These are phyloP conservation scores for Beauveria medogensis DNA, from an alignment of 2,329 filamentous ascomycete species.

Conservation along the genomic window DNA sequence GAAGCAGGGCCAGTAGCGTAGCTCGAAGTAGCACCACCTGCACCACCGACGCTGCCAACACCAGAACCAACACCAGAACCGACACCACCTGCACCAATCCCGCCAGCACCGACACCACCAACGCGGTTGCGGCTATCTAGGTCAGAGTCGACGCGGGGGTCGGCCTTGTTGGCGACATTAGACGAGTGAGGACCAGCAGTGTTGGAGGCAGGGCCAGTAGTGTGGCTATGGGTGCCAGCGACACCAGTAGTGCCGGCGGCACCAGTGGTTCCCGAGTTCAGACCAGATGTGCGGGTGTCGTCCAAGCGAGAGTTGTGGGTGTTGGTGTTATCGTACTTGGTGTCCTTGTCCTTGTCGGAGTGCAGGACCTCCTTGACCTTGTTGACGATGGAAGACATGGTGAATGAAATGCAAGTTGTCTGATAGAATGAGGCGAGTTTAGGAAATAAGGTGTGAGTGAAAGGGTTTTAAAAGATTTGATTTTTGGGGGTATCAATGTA, in stretches of 20 bases:
- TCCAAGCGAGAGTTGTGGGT: slow-evolving; percentile 19
- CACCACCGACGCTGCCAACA: background rate
- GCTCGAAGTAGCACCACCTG: background rate
- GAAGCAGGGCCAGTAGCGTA: slow-evolving; percentile 14
- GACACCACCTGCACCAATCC: too few species aligned
- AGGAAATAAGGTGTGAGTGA: background rate
- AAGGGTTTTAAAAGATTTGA: slow-evolving; percentile 1
- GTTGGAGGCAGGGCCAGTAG: slow-evolving; percentile 11
- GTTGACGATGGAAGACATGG: slow-evolving; percentile 50
- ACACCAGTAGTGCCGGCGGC: slow-evolving; percentile 12
- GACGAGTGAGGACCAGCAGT: slow-evolving; percentile 33
- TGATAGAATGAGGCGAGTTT: too few species aligned
- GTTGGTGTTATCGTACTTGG: background rate
- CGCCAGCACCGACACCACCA: background rate
- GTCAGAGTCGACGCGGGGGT: slow-evolving; percentile 45
- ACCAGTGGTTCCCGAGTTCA: slow-evolving; percentile 16
- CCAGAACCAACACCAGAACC: too few species aligned
- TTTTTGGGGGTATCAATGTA: slow-evolving; percentile 6
- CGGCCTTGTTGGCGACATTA: slow-evolving; percentile 37
- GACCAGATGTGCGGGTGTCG: slow-evolving; percentile 32
- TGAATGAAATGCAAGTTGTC: slow-evolving; percentile 20
- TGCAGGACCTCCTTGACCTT: slow-evolving; percentile 51
- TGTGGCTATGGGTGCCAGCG: slow-evolving; percentile 11
- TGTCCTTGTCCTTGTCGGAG: slow-evolving; percentile 31
- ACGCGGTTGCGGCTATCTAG: slow-evolving; percentile 28